Percentiles rank a stretch among this genome's conserved stretches.
These are phyloP conservation scores for Astragalus membranaceus DNA, from an alignment of 306 rosid species.

Conservation along the genomic window DNA sequence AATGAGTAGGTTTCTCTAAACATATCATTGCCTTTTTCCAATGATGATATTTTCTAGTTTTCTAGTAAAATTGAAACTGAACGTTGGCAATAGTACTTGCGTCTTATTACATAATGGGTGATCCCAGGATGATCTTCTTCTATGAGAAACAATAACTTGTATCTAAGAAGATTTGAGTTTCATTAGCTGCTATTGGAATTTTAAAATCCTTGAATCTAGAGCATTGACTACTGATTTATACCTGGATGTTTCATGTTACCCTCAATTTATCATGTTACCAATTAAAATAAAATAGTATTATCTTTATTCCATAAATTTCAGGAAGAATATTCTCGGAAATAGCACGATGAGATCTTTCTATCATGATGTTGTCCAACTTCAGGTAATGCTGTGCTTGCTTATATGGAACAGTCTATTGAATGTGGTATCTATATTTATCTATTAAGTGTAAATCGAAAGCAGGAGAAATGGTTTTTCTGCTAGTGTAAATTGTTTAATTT, in stretches of 20 bases:
- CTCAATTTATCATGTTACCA: not conserved
- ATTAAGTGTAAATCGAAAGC: not conserved
- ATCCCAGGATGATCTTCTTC: conserved; percentile 1
- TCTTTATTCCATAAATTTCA: conserved; percentile 36
- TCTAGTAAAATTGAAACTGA: not conserved
- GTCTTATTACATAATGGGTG: not conserved
- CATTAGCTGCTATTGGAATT: conserved; percentile 3
- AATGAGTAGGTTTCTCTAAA: conserved; percentile 70
- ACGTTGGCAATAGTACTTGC: not conserved
- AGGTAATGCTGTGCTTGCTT: conserved; percentile 48
- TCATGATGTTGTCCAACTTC: conserved; percentile 68
- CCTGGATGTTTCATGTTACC: not conserved
- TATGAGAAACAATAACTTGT: not conserved
- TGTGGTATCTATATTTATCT: not conserved
- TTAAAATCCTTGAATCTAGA: not conserved
- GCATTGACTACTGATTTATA: not conserved
- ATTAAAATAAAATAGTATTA: conserved; percentile 14
- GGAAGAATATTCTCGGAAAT: conserved; percentile 68
- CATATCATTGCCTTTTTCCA: conserved; percentile 1
- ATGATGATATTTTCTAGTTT: conserved; percentile 10
- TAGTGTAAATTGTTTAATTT: not conserved
- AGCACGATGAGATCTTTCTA: conserved; percentile 69
- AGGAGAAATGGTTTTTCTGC: not conserved
- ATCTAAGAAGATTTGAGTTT: not conserved
- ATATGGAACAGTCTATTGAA: not conserved